A percentile compares a stretch with the other conserved stretches of the same genome.
Conservation (phyloP, 441 rosid species). For the Brassica balearica region DNA sequence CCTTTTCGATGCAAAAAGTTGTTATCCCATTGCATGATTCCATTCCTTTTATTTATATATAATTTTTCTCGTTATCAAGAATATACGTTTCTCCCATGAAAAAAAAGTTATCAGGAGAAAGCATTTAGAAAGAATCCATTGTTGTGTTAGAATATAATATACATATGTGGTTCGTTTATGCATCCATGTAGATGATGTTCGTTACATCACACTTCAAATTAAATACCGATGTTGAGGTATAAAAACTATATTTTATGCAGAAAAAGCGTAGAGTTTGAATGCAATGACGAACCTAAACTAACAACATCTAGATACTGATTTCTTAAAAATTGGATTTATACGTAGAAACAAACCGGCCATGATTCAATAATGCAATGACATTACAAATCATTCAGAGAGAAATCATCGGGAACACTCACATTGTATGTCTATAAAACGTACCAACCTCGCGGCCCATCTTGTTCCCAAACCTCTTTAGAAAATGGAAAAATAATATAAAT, state of each 20-base stretch:
- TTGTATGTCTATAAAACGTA: conserved; percentile 28
- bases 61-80: conserved; percentile 29
- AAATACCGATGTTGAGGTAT: conserved; percentile 1
- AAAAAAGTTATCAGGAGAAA: neutral
- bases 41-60: conserved; percentile 18
- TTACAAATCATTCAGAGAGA: conserved; percentile 8
- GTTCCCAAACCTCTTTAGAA: conserved; percentile 24
- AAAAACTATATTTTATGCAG: neutral
- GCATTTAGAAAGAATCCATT: neutral
- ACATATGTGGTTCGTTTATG: neutral
- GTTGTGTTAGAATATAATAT: neutral
- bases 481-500: neutral
- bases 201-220: neutral
- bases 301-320: neutral
- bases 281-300: neutral
- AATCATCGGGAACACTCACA: conserved; percentile 19
- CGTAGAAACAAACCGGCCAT: conserved; percentile 16
- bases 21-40: conserved; percentile 26
- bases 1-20: conserved; percentile 40
- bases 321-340: neutral
- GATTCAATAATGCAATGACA: conserved; percentile 13
- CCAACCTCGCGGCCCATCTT: conserved; percentile 35
- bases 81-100: conserved; percentile 34
- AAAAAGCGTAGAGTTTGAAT: neutral
- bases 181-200: neutral